Conservation (phyloP, 352 stramenopile species). For the Phytophthora sojae region DNA sequence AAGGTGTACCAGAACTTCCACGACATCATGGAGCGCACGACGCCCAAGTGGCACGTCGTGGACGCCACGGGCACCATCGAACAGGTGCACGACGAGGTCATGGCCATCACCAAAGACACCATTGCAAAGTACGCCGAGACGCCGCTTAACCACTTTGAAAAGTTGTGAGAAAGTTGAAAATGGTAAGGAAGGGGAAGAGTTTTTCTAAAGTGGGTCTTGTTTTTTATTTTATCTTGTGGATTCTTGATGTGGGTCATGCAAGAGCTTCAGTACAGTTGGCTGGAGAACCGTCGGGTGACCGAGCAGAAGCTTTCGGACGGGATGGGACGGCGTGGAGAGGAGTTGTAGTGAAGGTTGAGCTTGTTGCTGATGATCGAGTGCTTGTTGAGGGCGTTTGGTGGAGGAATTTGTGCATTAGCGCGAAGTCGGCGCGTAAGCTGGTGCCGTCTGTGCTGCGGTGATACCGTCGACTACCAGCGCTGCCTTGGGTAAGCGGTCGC, state of each 20-base stretch:
- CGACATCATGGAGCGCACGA: conserved; percentile 52
- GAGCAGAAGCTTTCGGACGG: conserved; percentile 32
- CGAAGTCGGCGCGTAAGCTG: conserved; percentile 50
- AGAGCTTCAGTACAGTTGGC: conserved; percentile 33
- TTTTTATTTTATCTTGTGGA: background rate
- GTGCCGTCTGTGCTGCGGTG: conserved; percentile 40
- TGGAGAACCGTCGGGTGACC: conserved; percentile 22
- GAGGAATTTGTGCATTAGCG: conserved; percentile 78
- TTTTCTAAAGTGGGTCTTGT: background rate
- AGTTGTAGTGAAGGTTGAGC: conserved; percentile 7
- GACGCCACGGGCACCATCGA: conserved; percentile 84
- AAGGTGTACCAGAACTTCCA: conserved; percentile 88
- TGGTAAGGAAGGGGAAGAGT: background rate
- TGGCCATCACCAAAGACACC: conserved; percentile 57
- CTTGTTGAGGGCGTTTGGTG: conserved; percentile 47
- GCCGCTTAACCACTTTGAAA: conserved; percentile 56
- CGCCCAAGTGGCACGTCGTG: conserved; percentile 76
- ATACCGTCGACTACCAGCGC: conserved; percentile 39
- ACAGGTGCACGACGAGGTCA: conserved; percentile 69
- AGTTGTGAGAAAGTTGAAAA: conserved; percentile 31
- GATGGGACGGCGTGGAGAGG: conserved; percentile 17
- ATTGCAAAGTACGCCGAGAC: conserved; percentile 42
- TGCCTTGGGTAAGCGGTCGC: conserved; percentile 58
- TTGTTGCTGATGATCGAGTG: conserved; percentile 1
- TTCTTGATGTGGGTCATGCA: conserved; percentile 21